phyloP scores from a whole-genome alignment of 441 rosid species.

The Populus hybrid region DNA sequence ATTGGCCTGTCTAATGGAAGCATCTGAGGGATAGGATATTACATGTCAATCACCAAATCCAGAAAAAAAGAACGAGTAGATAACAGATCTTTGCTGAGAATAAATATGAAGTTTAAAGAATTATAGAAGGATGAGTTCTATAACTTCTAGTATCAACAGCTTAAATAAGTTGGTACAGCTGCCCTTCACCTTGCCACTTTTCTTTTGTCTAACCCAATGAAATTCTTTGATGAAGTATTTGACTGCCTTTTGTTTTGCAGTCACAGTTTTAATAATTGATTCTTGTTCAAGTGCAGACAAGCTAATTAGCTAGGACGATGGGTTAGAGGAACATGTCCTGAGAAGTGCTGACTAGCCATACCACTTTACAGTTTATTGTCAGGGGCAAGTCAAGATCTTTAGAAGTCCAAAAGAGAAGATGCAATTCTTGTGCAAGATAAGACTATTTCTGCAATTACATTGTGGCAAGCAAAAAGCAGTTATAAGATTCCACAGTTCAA shows the following conservation, averaged over 20 bases:
- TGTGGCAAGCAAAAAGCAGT: not conserved
- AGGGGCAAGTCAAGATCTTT: not conserved
- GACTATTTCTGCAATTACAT: not conserved
- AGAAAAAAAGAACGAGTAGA: not conserved
- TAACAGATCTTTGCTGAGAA: not conserved
- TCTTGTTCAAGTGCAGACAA: not conserved
- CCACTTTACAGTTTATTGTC: not conserved
- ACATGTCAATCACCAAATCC: slow-evolving; percentile 4
- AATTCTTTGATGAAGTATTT: not conserved
- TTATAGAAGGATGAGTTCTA: not conserved
- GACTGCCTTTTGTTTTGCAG: not conserved
- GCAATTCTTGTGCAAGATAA: not conserved
- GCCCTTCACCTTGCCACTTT: not conserved
- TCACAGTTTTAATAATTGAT: not conserved
- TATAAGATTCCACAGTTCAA: not conserved
- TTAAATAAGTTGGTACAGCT: not conserved
- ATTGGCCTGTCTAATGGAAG: slow-evolving; percentile 50
- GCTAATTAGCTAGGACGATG: no score
- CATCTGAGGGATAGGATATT: slow-evolving; percentile 43
- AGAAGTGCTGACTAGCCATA: not conserved
- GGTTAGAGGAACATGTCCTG: no score
- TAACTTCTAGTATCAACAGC: not conserved
- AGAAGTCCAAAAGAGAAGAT: not conserved
- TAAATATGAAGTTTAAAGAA: not conserved
- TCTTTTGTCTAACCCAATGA: not conserved